Conservation (phyloP, 73 alveolate species). For the Halteria grandinella region DNA sequence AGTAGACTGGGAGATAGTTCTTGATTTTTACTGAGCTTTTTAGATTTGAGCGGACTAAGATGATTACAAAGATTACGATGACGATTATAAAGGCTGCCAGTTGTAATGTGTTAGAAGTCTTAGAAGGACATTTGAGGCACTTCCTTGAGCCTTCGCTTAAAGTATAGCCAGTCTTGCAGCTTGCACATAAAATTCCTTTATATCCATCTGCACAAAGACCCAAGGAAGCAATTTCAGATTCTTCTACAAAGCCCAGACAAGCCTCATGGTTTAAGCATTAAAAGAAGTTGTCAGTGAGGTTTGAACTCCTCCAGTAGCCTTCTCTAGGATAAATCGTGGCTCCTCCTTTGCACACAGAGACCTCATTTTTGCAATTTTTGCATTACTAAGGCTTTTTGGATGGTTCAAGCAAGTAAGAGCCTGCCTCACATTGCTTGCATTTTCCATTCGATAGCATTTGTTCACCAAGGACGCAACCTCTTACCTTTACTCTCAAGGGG, state of each 20-base stretch:
- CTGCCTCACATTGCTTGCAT: too few species aligned
- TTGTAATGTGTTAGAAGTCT: constrained; percentile 12
- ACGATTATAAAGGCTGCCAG: background rate
- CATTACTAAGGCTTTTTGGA: too few species aligned
- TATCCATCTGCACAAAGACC: constrained; percentile 72
- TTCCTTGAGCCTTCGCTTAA: constrained; percentile 27
- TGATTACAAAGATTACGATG: background rate
- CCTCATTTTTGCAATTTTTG: background rate
- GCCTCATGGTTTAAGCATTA: background rate
- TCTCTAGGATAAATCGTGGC: background rate
- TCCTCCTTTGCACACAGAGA: constrained; percentile 17
- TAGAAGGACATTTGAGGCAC: constrained; percentile 56
- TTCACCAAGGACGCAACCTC: too few species aligned
- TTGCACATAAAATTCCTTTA: constrained; percentile 62
- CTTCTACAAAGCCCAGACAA: constrained; percentile 16
- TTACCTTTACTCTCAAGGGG: too few species aligned
- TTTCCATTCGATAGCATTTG: too few species aligned
- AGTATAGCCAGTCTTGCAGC: constrained; percentile 67
- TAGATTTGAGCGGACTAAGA: constrained; percentile 48
- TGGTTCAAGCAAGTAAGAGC: too few species aligned
- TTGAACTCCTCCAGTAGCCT: constrained; percentile 16
- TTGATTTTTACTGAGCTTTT: constrained; percentile 47
- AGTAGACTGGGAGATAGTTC: constrained; percentile 33
- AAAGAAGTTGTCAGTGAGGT: background rate
- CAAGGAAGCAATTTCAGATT: background rate